phyloP scores from a whole-genome alignment of 192 early-diverging fungal genomes.

The Phycomyces blakesleeanus region DNA sequence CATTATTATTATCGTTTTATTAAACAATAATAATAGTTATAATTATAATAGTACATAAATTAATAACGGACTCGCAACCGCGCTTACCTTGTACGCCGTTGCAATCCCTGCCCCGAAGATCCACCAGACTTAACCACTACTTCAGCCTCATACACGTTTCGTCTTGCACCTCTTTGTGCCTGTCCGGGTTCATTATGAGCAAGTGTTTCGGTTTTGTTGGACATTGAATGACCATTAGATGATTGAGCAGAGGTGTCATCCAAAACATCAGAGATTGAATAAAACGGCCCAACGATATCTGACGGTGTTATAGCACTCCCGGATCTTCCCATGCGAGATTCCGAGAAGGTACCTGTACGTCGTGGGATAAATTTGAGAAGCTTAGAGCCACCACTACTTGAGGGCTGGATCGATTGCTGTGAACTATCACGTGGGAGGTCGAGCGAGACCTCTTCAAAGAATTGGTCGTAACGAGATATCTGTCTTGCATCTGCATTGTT shows the following conservation, averaged over 20 bases:
- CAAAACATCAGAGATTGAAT: conserved; percentile 34
- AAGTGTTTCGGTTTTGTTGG: neutral
- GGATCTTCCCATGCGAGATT: neutral
- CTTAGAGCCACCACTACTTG: conserved; percentile 17
- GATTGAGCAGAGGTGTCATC: conserved; percentile 21
- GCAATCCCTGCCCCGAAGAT: conserved; percentile 16
- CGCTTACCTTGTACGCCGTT: conserved; percentile 30
- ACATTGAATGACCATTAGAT: neutral
- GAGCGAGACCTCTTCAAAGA: conserved; percentile 41
- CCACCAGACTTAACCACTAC: conserved; percentile 29
- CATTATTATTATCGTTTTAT: no score
- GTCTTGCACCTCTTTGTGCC: conserved; percentile 17
- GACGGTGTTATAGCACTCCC: conserved; percentile 7
- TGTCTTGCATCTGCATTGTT: neutral
- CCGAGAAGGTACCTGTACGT: conserved; percentile 3
- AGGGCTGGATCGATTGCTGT: neutral
- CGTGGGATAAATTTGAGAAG: conserved; percentile 31
- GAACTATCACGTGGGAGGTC: conserved; percentile 30
- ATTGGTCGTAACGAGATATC: conserved; percentile 26
- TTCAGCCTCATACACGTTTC: conserved; percentile 25
- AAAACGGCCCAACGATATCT: conserved; percentile 35
- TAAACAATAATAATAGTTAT: no score
- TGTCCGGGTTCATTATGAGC: neutral
- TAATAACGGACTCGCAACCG: neutral
- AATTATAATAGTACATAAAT: no score